Percentiles rank a stretch among this genome's conserved stretches.
Conservation (phyloP, 2,329 filamentous ascomycete genomes). For the Fusarium multiceps region DNA sequence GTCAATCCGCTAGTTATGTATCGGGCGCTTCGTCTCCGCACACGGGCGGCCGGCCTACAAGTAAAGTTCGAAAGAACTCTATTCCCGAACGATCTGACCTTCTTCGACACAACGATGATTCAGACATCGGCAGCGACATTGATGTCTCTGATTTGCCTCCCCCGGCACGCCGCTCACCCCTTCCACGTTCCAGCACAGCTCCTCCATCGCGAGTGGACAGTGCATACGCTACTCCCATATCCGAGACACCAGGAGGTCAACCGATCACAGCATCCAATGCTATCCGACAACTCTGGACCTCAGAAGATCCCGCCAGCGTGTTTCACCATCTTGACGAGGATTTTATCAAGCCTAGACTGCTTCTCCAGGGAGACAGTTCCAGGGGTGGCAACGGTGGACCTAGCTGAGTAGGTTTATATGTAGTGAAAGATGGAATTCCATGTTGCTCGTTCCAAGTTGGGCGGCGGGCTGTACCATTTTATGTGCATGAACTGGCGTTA, state of each 20-base stretch:
- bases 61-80: slow-evolving; percentile 65
- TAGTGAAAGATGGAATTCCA: slow-evolving; percentile 11
- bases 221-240: slow-evolving; percentile 47
- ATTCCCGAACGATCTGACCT: slow-evolving; percentile 66
- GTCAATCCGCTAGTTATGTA: slow-evolving; percentile 60
- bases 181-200: slow-evolving; percentile 44
- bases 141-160: slow-evolving; percentile 75
- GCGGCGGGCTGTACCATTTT: slow-evolving; percentile 31
- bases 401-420: slow-evolving; percentile 27
- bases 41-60: slow-evolving; percentile 56
- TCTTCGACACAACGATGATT: slow-evolving; percentile 63
- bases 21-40: slow-evolving; percentile 65
- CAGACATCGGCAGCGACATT: slow-evolving; percentile 71
- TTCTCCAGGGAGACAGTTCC: slow-evolving; percentile 75
- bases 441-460: background rate
- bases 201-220: slow-evolving; percentile 45
- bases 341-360: slow-evolving; percentile 90
- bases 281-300: slow-evolving; percentile 82
- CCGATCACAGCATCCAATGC: slow-evolving; percentile 79
- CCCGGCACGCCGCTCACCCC: slow-evolving; percentile 61
- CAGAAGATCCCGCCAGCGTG: slow-evolving; percentile 88
- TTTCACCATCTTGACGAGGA: slow-evolving; percentile 95
- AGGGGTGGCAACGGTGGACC: slow-evolving; percentile 45
- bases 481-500: slow-evolving; percentile 46
- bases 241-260: slow-evolving; percentile 47